Evolutionary conservation across 176 grass and related monocot genomes (phyloP).

Genomic region (maize (Zea mays)): DNA sequence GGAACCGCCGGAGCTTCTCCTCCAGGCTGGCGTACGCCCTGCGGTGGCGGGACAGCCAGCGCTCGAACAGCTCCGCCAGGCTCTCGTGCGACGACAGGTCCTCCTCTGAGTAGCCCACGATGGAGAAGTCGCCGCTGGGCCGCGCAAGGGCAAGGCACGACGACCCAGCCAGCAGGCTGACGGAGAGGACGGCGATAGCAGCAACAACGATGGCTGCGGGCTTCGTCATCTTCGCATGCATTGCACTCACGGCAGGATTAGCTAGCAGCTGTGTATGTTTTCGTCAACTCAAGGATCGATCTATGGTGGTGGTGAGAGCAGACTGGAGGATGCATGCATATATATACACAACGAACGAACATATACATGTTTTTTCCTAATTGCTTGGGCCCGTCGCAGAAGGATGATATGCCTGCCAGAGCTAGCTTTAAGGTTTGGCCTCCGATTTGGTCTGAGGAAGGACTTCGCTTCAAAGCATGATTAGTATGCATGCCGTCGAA

Average conservation of each 20-base stretch:
- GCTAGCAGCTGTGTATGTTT: too few relatives aligned
- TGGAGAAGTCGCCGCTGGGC: conserved; percentile 37
- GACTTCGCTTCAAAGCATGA: too few relatives aligned
- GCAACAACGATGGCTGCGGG: not conserved
- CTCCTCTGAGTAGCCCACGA: conserved; percentile 61
- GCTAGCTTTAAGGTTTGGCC: too few relatives aligned
- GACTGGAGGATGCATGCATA: too few relatives aligned
- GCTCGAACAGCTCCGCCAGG: conserved; percentile 71
- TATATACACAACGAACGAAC: too few relatives aligned
- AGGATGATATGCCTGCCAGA: too few relatives aligned
- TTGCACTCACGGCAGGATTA: not conserved
- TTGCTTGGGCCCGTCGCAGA: too few relatives aligned
- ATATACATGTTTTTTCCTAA: too few relatives aligned
- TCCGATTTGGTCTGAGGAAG: too few relatives aligned
- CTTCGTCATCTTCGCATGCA: not conserved
- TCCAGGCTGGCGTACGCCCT: conserved; percentile 60
- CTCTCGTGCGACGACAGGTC: conserved; percentile 44
- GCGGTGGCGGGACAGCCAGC: conserved; percentile 58
- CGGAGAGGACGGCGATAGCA: not conserved
- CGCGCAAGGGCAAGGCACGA: not conserved
- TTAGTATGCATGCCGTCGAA: too few relatives aligned
- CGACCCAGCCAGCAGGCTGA: not conserved
- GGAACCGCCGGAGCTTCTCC: conserved; percentile 69
- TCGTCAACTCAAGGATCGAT: too few relatives aligned
- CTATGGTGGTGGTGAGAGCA: too few relatives aligned